These are phyloP conservation scores for Corymbia maculata DNA, from an alignment of 345 rosid species.

Conservation along the genomic window DNA sequence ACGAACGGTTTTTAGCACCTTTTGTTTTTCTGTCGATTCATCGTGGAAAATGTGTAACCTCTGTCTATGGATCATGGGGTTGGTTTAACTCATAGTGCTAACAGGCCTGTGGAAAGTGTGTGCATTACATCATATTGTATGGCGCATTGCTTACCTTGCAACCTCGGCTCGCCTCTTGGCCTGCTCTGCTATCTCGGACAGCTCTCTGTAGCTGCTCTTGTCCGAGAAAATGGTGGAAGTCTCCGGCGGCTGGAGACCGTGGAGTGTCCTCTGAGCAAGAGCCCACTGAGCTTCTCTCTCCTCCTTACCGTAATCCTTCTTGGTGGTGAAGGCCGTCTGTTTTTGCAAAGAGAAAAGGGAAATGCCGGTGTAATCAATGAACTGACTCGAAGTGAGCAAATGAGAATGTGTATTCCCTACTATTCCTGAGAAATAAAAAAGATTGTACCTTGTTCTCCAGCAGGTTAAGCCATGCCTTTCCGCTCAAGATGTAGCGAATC, in stretches of 20 bases:
- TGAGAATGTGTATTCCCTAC: neutral
- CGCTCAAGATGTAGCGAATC: slow-evolving; percentile 17
- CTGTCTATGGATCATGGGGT: neutral
- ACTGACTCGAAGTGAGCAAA: neutral
- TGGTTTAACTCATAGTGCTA: neutral
- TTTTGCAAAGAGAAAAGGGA: neutral
- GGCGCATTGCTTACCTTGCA: slow-evolving; percentile 10
- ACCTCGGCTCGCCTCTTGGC: slow-evolving; percentile 29
- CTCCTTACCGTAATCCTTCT: slow-evolving; percentile 28
- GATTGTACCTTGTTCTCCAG: slow-evolving; percentile 17
- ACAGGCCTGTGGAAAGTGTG: neutral
- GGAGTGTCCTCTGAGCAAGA: slow-evolving; percentile 24
- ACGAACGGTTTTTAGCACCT: neutral
- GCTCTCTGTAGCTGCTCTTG: slow-evolving; percentile 20
- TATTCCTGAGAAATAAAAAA: neutral
- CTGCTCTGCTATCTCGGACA: slow-evolving; percentile 30
- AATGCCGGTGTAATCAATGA: neutral
- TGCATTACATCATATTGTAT: neutral
- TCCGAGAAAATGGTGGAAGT: slow-evolving; percentile 7
- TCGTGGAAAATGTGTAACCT: neutral
- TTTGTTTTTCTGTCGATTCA: neutral
- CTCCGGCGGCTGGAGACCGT: slow-evolving; percentile 27
- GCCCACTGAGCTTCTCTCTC: slow-evolving; percentile 44
- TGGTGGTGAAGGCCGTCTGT: slow-evolving; percentile 36
- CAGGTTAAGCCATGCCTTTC: slow-evolving; percentile 24